phyloP scores from a whole-genome alignment of 2,329 filamentous ascomycete genomes.

The Amauroascus verrucosus region DNA sequence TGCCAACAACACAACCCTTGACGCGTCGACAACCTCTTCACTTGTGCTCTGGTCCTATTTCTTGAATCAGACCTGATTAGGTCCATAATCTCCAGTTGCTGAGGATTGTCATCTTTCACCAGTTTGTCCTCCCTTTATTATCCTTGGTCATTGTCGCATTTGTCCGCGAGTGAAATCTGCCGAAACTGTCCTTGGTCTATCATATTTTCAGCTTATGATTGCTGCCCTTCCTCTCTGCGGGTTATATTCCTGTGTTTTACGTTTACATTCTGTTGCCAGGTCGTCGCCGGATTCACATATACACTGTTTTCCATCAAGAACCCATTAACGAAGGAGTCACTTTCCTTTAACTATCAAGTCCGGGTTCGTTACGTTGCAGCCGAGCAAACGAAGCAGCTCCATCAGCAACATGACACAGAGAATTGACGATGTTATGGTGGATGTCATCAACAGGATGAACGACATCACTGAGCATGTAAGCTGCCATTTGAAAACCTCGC shows the following conservation, averaged over 20 bases:
- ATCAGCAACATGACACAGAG: constrained; percentile 16
- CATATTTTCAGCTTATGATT: background rate
- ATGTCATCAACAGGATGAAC: constrained; percentile 23
- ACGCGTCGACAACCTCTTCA: background rate
- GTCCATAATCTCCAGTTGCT: background rate
- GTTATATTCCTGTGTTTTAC: background rate
- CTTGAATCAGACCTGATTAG: background rate
- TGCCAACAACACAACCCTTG: constrained; percentile 1
- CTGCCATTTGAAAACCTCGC: background rate
- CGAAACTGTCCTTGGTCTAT: background rate
- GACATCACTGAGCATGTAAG: constrained; percentile 24
- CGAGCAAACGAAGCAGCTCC: background rate
- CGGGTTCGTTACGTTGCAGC: background rate
- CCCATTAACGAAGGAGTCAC: background rate
- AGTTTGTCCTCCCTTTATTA: background rate
- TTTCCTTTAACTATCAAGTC: background rate
- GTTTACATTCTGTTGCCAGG: background rate
- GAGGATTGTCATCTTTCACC: background rate
- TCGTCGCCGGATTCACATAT: background rate
- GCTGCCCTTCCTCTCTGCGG: background rate
- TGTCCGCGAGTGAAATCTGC: background rate
- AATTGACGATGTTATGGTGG: constrained; percentile 25
- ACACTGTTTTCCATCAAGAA: background rate
- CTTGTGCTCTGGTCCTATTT: background rate
- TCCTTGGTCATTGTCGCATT: background rate